Conservation (phyloP, 2,329 filamentous ascomycete genomes). For the Plenodomus tracheiphilus region DNA sequence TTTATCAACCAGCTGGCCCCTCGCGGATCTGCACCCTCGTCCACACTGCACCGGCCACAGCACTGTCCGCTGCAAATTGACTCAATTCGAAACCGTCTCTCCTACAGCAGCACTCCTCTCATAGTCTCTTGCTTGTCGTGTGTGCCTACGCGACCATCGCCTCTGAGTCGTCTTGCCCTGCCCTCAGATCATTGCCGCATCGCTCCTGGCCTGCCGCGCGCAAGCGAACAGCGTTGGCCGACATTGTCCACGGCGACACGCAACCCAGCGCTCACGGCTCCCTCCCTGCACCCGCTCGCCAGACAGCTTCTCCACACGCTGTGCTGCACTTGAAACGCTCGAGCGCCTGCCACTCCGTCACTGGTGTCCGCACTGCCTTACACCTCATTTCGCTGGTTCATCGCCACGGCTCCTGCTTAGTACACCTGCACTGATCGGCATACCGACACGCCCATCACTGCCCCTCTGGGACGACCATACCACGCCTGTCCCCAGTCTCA, state of each 20-base stretch:
- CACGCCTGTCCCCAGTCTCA: conserved; percentile 42
- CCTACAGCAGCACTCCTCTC: conserved; percentile 39
- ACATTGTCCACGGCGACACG: conserved; percentile 29
- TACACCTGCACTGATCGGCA: conserved; percentile 43
- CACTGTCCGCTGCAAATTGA: too few species aligned
- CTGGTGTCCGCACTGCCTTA: conserved; percentile 33
- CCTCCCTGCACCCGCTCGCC: conserved; percentile 33
- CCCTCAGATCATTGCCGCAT: conserved; percentile 41
- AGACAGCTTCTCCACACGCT: conserved; percentile 37
- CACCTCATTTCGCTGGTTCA: conserved; percentile 43
- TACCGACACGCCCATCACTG: conserved; percentile 42
- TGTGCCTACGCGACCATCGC: conserved; percentile 9
- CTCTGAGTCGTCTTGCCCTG: conserved; percentile 17
- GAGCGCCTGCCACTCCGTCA: conserved; percentile 40
- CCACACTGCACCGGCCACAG: too few species aligned
- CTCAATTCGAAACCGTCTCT: conserved; percentile 35
- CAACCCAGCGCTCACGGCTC: conserved; percentile 25
- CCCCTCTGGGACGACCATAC: conserved; percentile 35
- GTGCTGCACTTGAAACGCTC: conserved; percentile 44
- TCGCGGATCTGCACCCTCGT: conserved; percentile 40
- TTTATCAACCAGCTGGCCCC: conserved; percentile 42
- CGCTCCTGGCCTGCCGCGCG: conserved; percentile 30
- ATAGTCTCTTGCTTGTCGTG: too few species aligned
- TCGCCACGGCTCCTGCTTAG: conserved; percentile 41
- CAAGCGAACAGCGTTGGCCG: conserved; percentile 30